Conservation (phyloP, 202 grass and related monocot genomes). For the Elaeis oleifera region DNA sequence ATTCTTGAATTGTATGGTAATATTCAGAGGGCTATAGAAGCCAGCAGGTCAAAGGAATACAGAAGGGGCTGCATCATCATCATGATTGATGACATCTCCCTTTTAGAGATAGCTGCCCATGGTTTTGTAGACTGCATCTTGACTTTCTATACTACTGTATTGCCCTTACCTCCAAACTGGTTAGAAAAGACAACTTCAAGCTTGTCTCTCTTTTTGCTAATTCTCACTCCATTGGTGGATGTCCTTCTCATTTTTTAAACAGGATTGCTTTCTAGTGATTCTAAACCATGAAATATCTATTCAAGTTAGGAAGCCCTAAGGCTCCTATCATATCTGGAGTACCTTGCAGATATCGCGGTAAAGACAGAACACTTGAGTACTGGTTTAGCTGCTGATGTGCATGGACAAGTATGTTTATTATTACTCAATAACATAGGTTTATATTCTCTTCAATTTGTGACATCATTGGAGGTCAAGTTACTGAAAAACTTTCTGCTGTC, state of each 20-base stretch:
- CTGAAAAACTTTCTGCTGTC: too few species aligned
- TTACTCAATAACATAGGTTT: neutral
- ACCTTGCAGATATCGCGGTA: slow-evolving; percentile 59
- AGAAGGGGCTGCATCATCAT: slow-evolving; percentile 18
- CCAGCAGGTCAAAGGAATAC: slow-evolving; percentile 15
- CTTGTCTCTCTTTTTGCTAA: neutral
- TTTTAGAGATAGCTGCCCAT: slow-evolving; percentile 60
- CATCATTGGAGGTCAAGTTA: too few species aligned
- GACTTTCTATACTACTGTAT: slow-evolving; percentile 71
- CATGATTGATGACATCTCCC: slow-evolving; percentile 58
- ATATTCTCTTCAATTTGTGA: too few species aligned
- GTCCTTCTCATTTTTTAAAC: slow-evolving; percentile 19
- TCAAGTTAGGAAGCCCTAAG: slow-evolving; percentile 36
- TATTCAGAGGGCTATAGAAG: slow-evolving; percentile 39
- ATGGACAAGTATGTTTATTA: slow-evolving; percentile 59
- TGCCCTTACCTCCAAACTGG: slow-evolving; percentile 55
- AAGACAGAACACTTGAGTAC: slow-evolving; percentile 56
- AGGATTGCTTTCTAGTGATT: slow-evolving; percentile 66
- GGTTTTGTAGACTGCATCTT: slow-evolving; percentile 50
- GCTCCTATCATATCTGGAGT: slow-evolving; percentile 51
- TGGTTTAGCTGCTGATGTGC: slow-evolving; percentile 79
- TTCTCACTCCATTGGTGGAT: neutral
- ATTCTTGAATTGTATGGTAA: slow-evolving; percentile 31
- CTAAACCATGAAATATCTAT: slow-evolving; percentile 80
- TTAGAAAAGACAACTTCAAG: slow-evolving; percentile 20